phyloP scores from a whole-genome alignment of 371 early-diverging fungal genomes.

The Caulochytrium protostelioides region DNA sequence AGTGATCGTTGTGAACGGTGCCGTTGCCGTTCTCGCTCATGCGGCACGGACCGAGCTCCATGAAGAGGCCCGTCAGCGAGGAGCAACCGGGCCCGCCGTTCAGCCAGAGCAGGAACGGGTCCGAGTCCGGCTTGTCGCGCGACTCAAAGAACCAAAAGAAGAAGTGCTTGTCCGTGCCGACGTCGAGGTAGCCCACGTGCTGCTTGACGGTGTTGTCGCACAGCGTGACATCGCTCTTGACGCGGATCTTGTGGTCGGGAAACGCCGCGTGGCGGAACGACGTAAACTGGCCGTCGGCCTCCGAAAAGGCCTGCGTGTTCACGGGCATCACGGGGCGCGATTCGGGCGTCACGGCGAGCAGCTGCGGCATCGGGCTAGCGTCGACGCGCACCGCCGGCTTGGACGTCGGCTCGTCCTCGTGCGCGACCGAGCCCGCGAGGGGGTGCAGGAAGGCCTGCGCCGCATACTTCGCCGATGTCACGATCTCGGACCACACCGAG shows the following conservation, averaged over 20 bases:
- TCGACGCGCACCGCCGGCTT: too few species aligned
- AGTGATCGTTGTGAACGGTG: slow-evolving; percentile 23
- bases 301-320: too few species aligned
- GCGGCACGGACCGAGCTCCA: slow-evolving; percentile 58
- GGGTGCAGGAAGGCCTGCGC: too few species aligned
- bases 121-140: slow-evolving; percentile 38
- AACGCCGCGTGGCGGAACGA: slow-evolving; percentile 39
- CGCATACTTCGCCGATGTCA: too few species aligned
- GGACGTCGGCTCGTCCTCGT: too few species aligned
- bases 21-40: slow-evolving; percentile 33
- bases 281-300: too few species aligned
- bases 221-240: slow-evolving; percentile 39
- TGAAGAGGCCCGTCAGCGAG: slow-evolving; percentile 55
- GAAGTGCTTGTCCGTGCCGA: slow-evolving; percentile 37
- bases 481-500: too few species aligned
- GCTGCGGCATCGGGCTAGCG: too few species aligned
- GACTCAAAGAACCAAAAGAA: slow-evolving; percentile 87
- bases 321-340: too few species aligned
- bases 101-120: slow-evolving; percentile 59
- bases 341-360: too few species aligned
- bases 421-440: too few species aligned
- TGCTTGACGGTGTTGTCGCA: slow-evolving; percentile 55
- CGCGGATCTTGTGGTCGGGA: slow-evolving; percentile 44
- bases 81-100: slow-evolving; percentile 67
- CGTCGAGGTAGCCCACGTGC: slow-evolving; percentile 55